These are phyloP conservation scores for Triticum monococcum DNA, from an alignment of 176 grass and related monocot species.

Conservation along the genomic window DNA sequence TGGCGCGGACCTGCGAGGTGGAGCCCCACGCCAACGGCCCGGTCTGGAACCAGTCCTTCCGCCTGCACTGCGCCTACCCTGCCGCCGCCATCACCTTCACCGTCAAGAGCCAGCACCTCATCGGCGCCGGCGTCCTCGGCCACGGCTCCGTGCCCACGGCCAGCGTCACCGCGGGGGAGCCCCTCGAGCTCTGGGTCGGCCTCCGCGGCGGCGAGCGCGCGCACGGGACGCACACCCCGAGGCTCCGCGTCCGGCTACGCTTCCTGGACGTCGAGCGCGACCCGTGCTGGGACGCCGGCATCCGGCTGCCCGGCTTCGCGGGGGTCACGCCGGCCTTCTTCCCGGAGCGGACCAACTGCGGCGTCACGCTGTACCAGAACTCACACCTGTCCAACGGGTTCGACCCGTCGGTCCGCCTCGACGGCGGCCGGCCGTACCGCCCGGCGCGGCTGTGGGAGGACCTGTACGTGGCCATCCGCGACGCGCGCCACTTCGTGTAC, in stretches of 20 bases:
- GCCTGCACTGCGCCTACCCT: conserved; percentile 67
- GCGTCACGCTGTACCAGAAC: conserved; percentile 78
- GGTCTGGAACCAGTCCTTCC: conserved; percentile 86
- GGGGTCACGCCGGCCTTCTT: conserved; percentile 63
- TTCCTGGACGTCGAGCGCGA: conserved; percentile 46
- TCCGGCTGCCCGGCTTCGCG: conserved; percentile 28
- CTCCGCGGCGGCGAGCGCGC: conserved; percentile 56
- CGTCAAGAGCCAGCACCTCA: conserved; percentile 62
- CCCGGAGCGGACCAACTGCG: conserved; percentile 51
- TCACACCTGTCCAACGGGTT: conserved; percentile 55
- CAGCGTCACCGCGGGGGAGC: conserved; percentile 33
- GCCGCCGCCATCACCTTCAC: conserved; percentile 46
- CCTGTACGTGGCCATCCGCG: conserved; percentile 50
- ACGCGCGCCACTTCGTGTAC: conserved; percentile 79
- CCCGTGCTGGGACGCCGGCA: conserved; percentile 57
- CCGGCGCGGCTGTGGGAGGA: conserved; percentile 76
- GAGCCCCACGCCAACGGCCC: conserved; percentile 59
- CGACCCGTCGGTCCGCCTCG: conserved; percentile 41
- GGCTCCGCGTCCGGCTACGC: conserved; percentile 41
- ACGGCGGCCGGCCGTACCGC: conserved; percentile 25
- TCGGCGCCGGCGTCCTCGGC: conserved; percentile 53
- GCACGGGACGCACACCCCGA: conserved; percentile 36
- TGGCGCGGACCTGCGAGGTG: conserved; percentile 66
- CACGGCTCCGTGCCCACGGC: conserved; percentile 39
- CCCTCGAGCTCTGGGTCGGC: conserved; percentile 44